A percentile compares a stretch with the other conserved stretches of the same genome.
Conservation (phyloP, 148 eudicot genomes). For the Silene latifolia region DNA sequence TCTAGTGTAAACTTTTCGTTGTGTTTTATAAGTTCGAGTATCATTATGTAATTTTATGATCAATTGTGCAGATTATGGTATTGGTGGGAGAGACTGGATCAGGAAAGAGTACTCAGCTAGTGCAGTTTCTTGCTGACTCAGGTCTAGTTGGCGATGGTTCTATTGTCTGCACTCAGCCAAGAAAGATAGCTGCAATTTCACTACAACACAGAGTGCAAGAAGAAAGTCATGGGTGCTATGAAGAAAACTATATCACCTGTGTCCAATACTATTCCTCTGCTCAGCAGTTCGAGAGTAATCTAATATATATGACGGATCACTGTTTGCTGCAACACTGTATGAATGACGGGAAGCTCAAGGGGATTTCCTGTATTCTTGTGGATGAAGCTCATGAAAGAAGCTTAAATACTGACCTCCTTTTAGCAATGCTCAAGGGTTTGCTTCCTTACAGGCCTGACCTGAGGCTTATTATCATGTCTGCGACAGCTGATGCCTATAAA, state of each 20-base stretch:
- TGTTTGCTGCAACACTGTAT: conserved; percentile 87
- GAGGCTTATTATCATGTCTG: conserved; percentile 95
- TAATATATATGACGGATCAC: conserved; percentile 81
- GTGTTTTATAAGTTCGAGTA: neutral
- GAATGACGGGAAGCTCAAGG: conserved; percentile 52
- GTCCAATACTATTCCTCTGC: conserved; percentile 49
- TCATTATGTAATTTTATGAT: neutral
- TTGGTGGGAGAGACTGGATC: conserved; percentile 96
- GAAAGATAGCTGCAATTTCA: conserved; percentile 84
- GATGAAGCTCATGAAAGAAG: conserved; percentile 99
- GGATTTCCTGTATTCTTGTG: conserved; percentile 74
- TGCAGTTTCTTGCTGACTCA: conserved; percentile 89
- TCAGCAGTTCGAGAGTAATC: conserved; percentile 36
- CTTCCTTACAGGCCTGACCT: conserved; percentile 60
- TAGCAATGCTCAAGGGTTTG: conserved; percentile 65
- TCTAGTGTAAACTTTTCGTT: neutral
- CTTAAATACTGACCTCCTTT: conserved; percentile 84
- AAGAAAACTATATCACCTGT: conserved; percentile 34
- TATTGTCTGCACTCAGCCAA: conserved; percentile 87
- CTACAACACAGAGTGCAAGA: conserved; percentile 73
- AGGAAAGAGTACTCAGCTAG: conserved; percentile 94
- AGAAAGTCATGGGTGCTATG: conserved; percentile 67
- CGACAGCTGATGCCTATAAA: conserved; percentile 81
- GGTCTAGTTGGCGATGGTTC: conserved; percentile 54
- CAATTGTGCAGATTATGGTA: conserved; percentile 56